Conservation (phyloP, 495 filamentous ascomycete genomes). For the Entonaema liquescens region DNA sequence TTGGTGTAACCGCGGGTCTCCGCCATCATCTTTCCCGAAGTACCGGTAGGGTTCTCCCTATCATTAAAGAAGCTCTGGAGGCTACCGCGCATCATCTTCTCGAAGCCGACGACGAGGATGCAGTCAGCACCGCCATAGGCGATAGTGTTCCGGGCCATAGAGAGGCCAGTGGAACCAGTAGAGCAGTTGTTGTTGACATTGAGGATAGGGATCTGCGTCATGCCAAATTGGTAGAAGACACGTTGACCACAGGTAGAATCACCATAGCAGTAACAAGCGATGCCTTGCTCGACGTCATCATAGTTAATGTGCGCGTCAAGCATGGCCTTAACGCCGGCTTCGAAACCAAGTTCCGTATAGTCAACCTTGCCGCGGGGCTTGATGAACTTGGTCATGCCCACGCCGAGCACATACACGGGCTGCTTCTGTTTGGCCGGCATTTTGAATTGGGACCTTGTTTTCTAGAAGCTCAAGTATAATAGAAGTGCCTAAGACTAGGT, state of each 20-base stretch:
- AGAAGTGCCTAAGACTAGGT: too few relatives aligned
- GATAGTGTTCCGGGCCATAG: conserved; percentile 84
- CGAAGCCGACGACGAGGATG: conserved; percentile 91
- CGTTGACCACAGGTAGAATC: conserved; percentile 95
- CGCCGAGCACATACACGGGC: conserved; percentile 84
- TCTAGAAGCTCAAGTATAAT: too few relatives aligned
- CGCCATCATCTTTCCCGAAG: conserved; percentile 79
- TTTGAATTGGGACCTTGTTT: conserved; percentile 8
- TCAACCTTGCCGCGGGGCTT: conserved; percentile 94
- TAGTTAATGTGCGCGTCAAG: conserved; percentile 95
- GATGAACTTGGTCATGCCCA: conserved; percentile 99
- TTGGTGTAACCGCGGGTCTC: conserved; percentile 80
- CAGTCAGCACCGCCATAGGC: conserved; percentile 82
- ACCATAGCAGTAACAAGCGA: conserved; percentile 98
- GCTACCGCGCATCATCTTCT: conserved; percentile 96
- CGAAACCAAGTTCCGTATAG: conserved; percentile 90
- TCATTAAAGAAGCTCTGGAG: conserved; percentile 83
- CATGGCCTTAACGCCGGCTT: conserved; percentile 95
- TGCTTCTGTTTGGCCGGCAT: conserved; percentile 58
- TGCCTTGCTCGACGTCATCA: conserved; percentile 92
- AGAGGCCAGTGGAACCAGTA: conserved; percentile 87
- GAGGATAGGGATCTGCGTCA: conserved; percentile 94
- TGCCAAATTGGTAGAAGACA: conserved; percentile 98
- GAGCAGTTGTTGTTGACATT: conserved; percentile 99
- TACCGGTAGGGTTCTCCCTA: conserved; percentile 76